These are phyloP conservation scores for Thermochaetoides thermophila DNA, from an alignment of 495 filamentous ascomycete species.

Conservation along the genomic window DNA sequence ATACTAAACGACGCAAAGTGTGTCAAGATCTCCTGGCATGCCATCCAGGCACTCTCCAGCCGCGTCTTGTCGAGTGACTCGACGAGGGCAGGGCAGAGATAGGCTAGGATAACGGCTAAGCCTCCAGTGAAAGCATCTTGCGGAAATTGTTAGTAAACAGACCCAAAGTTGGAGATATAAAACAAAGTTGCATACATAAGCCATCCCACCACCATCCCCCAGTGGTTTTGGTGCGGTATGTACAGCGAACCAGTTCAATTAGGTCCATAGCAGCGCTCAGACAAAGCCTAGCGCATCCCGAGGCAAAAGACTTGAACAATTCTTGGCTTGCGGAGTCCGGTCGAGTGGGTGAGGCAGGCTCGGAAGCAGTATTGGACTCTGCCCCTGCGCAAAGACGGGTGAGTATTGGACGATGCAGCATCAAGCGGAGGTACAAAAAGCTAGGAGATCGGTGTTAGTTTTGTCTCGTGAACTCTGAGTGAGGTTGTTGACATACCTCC, in stretches of 20 bases:
- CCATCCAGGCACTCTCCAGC: conserved; percentile 6
- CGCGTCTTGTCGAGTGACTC: conserved; percentile 5
- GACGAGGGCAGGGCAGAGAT: conserved; percentile 3
- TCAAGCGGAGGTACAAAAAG: conserved; percentile 30
- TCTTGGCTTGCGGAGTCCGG: conserved; percentile 8
- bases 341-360: conserved; percentile 1
- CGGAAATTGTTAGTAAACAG: not conserved
- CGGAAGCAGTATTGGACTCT: conserved; percentile 1
- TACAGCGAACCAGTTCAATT: conserved; percentile 22
- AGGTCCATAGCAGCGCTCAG: conserved; percentile 26
- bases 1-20: conserved; percentile 13
- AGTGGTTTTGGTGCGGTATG: conserved; percentile 23
- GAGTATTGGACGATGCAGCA: conserved; percentile 34
- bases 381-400: conserved; percentile 27
- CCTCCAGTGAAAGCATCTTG: conserved; percentile 30
- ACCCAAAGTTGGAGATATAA: not conserved
- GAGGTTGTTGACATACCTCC: conserved; percentile 17
- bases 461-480: not conserved
- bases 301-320: conserved; percentile 23
- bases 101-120: conserved; percentile 21
- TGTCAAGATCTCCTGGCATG: conserved; percentile 7
- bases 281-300: conserved; percentile 27
- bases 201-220: conserved; percentile 36
- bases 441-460: conserved; percentile 10
- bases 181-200: conserved; percentile 21